These are phyloP conservation scores for Senna tora DNA, from an alignment of 306 rosid genomes.

Conservation along the genomic window DNA sequence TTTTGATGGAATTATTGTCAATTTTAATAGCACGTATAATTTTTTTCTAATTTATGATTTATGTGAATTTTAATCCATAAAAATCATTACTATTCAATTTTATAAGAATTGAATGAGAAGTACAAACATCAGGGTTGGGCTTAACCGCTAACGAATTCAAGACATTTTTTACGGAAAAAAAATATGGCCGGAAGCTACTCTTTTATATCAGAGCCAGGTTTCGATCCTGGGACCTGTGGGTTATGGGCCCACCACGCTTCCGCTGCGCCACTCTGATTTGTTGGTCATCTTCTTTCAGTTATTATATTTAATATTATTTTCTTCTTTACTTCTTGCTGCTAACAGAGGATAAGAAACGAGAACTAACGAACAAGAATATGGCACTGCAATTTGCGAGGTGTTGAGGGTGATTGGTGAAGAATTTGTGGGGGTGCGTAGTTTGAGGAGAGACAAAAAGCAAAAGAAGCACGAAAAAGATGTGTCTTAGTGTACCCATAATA, in stretches of 20 bases:
- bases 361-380: constrained; percentile 9
- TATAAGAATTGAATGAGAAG: too few species aligned
- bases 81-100: too few species aligned
- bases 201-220: constrained; percentile 40
- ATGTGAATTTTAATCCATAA: too few species aligned
- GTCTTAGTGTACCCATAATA: not conserved
- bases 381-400: too few species aligned
- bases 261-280: constrained; percentile 46
- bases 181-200: constrained; percentile 8
- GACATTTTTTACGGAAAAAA: too few species aligned
- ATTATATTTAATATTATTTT: not conserved
- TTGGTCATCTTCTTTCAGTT: not conserved
- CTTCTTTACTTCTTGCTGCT: not conserved
- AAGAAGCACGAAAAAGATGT: constrained; percentile 36
- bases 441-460: not conserved
- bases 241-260: constrained; percentile 42
- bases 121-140: too few species aligned
- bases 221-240: constrained; percentile 43
- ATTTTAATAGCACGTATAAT: too few species aligned
- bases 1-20: too few species aligned
- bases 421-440: too few species aligned
- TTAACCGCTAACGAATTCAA: too few species aligned
- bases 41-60: too few species aligned
- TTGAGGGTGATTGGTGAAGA: too few species aligned
- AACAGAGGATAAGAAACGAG: not conserved